Evolutionary conservation across 2,329 filamentous ascomycete species (phyloP), one percentile per base, ranked within the genome.

Genomic region (Sclerotinia nivalis): DNA sequence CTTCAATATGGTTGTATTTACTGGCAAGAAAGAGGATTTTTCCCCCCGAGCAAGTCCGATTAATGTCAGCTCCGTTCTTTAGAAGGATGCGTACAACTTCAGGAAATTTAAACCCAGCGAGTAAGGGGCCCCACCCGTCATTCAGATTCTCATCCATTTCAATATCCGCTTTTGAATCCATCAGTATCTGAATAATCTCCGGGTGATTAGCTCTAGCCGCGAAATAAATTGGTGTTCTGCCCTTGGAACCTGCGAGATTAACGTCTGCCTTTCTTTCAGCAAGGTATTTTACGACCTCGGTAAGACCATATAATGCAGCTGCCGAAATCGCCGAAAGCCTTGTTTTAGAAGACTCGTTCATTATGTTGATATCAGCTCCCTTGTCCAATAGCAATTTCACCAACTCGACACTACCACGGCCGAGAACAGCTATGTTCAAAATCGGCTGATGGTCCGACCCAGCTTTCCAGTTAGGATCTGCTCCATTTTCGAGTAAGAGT

Each of bases 371-470:
- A 49, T 49, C 47, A 22, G 47, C 47, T 18, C 47, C 47, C 4
- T 37, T 37, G 1, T 37, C 9, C 9, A 37, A 37, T 37, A 37
- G 10, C 1, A 37, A 37, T 37, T 37, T 49, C 22, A n/a, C 47
- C 20, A 49, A 22, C 8, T 49, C 47, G 20, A 49, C 20, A 49
- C 47, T 49, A 18, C 47, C 20, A 49, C 47, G 20, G 7, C 5
- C 0, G 1, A 2, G 4, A 49, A 22, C 22, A n/a, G 7, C 47
- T n/a, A 8, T 9, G 20, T 1, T 2, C 7, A 49, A 7, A 3
- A 49, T 49, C 2, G 7, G 43, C 8, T 12, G 4, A 47, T 20
- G 1, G 13, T 20, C 4, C 1, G 20, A n/a, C 20, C 47, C 47
- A 49, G 20, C 4, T 22, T 49, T 9, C 47, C 47, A 49, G 20